Base-by-base conservation (phyloP, 177 flowering plant species). In the Vitis hybrid region DNA sequence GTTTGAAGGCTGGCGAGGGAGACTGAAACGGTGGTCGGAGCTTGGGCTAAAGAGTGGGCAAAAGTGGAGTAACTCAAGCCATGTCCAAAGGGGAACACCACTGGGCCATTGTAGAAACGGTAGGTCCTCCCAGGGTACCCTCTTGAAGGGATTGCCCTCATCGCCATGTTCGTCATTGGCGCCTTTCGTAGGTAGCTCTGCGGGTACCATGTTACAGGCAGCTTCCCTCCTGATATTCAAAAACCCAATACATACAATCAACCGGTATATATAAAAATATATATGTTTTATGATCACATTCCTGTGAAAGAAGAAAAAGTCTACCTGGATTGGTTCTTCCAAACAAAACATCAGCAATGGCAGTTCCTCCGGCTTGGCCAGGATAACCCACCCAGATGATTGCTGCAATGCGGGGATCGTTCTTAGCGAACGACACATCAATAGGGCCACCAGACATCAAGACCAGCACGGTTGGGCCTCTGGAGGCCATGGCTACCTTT, bases 371-470 rank as follows among this genome's bases (percentile, higher is more conserved):
- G 17, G 88, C 91, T 70, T 94, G 94, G 62, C 98, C 97, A 0
- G 98, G 98, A 70, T 91, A 94, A 0, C 98, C 97, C 4, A 68
- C 97, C 98, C 98, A 94, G 9, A 92, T 1, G 46, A 94, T 91
- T 12, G 84, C 93, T 4, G 78, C 62, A 15, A 94, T 75, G 1
- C 74, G 81, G 13, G 89, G 92, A 70, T 92, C 80, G 12, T 82
- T 74, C 73, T 90, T 83, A 1, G 98, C 97, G n/a, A 94, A 92
- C 0, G 94, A 70, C 1, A 94, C 79, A 56, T 94, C 98, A 11
- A 94, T 58, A 1, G 97, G 97, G 5, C 98, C 97, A 7, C 97
- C 97, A n/a, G 83, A 68, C 94, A 94, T 84, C 27, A 94, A 61
- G 17, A 92, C 95, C 73, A 94, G 59, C 0, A 91, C 58, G 0